These are phyloP conservation scores for Phragmites australis DNA, from an alignment of 176 grass and related monocot genomes.

Conservation along the genomic window DNA sequence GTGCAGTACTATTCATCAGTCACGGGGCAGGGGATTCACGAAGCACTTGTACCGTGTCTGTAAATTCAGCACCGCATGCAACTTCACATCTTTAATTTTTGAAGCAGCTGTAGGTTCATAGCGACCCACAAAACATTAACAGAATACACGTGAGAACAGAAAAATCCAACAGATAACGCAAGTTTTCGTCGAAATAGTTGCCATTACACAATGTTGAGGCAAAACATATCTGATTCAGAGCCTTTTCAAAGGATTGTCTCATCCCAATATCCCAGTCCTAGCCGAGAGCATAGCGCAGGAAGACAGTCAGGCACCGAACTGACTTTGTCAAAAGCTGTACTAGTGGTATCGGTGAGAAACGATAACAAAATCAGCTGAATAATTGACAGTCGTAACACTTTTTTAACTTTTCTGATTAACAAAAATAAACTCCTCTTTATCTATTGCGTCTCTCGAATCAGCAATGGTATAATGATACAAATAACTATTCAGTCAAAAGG, in stretches of 20 bases:
- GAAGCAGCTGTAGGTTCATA: too few relatives aligned
- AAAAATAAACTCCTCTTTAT: not conserved
- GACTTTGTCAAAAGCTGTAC: not conserved
- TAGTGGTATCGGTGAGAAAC: not conserved
- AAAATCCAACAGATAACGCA: too few relatives aligned
- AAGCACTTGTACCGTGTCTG: not conserved
- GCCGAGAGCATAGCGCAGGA: constrained; percentile 6
- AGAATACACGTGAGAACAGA: too few relatives aligned
- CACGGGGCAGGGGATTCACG: constrained; percentile 1
- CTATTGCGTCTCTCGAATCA: too few relatives aligned
- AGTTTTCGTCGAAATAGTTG: too few relatives aligned
- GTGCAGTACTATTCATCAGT: not conserved
- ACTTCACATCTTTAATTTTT: not conserved
- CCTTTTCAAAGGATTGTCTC: too few relatives aligned
- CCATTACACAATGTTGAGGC: too few relatives aligned
- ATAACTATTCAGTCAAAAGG: too few relatives aligned
- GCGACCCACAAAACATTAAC: not conserved
- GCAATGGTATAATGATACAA: too few relatives aligned
- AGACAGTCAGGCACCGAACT: not conserved
- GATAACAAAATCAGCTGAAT: not conserved
- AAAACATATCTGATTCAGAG: too few relatives aligned
- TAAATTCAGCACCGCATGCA: not conserved
- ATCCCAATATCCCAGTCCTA: not conserved
- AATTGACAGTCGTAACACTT: not conserved
- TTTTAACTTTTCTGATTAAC: not conserved